A percentile compares a stretch with the other conserved stretches of the same genome.
These are phyloP conservation scores for Cystofilobasidium macerans DNA, from an alignment of 768 basidiomycete genomes.

Conservation along the genomic window DNA sequence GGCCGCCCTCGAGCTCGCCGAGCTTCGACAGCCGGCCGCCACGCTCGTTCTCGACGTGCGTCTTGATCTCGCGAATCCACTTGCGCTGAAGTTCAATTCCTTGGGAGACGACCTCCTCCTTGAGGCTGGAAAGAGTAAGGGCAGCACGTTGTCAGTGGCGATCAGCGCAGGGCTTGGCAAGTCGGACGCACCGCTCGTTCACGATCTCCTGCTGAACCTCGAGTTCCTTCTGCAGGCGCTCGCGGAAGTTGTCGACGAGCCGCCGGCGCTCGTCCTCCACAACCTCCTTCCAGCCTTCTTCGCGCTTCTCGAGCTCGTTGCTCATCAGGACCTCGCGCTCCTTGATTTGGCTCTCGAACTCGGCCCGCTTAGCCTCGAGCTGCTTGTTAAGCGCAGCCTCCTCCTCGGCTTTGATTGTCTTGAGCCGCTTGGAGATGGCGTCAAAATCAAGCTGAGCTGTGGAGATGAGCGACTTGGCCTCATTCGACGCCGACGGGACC, in stretches of 20 bases:
- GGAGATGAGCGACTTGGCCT: slow-evolving; percentile 62
- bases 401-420: slow-evolving; percentile 69
- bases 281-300: slow-evolving; percentile 70
- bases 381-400: slow-evolving; percentile 51
- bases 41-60: slow-evolving; percentile 90
- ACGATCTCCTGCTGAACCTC: slow-evolving; percentile 81
- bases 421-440: slow-evolving; percentile 62
- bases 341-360: slow-evolving; percentile 49
- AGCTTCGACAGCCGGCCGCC: slow-evolving; percentile 89
- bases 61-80: slow-evolving; percentile 93
- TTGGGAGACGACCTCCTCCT: slow-evolving; percentile 88
- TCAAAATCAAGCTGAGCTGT: slow-evolving; percentile 71
- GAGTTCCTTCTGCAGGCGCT: slow-evolving; percentile 74
- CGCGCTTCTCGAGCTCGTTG: slow-evolving; percentile 72
- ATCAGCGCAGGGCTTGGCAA: not conserved
- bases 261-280: slow-evolving; percentile 65
- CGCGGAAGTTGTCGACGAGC: slow-evolving; percentile 66
- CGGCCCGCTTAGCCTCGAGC: slow-evolving; percentile 58
- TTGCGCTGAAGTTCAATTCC: slow-evolving; percentile 93
- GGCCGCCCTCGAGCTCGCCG: slow-evolving; percentile 75
- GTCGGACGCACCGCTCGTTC: slow-evolving; percentile 63
- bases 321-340: slow-evolving; percentile 63
- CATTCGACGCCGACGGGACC: slow-evolving; percentile 48
- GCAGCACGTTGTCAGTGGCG: slow-evolving; percentile 4
- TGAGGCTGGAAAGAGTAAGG: slow-evolving; percentile 48